Evolutionary conservation across 139 green algal species (phyloP), one percentile per base, ranked within the genome.

Genomic region (Chloropicon primus): DNA sequence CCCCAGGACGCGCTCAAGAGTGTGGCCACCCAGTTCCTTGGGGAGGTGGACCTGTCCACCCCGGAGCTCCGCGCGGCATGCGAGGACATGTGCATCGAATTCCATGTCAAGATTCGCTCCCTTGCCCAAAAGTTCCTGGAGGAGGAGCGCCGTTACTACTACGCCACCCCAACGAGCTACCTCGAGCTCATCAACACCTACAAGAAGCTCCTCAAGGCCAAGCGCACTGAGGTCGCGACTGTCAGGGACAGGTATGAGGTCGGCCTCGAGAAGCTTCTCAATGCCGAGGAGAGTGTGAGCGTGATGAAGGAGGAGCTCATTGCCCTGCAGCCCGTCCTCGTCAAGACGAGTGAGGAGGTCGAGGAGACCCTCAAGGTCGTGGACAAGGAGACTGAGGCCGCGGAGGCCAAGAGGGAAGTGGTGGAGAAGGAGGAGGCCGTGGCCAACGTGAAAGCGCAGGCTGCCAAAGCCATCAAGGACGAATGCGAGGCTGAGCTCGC

Each of bases 391-490:
- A 62, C 41, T 5, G 41, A 62, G 41, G 10, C 5, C 10, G 41
- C 41, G 10, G 41, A 62, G 41, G 41, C 41, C 10, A 62, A 62
- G 41, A 5, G 41, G 10, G 41, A 5, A n/a, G 41, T 62, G 41
- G 41, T 62, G 41, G 41, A 62, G 41, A 62, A 62, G 41, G 41
- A 62, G 41, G 41, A 62, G 41, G 41, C 41, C 41, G 41, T 62
- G 41, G 41, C 41, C 10, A 62, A 74, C 71, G 78, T 75, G 17
- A 86, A 92, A 81, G 89, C 87, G 22, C 83, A 84, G 25, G 88
- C 87, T 72, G 85, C 88, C 26, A 89, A 93, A 78, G 87, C 87
- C 73, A 93, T 93, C 85, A 93, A 93, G 85, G 89, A 25, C 2
- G 77, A 81, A 10, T 81, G 77, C 27, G 77, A 81, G 77, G 22